Percentiles rank a stretch among this genome's conserved stretches.
Evolutionary conservation across 2,329 filamentous ascomycete species (phyloP).

Genomic region (Phaeosphaeriaceae sp.): DNA sequence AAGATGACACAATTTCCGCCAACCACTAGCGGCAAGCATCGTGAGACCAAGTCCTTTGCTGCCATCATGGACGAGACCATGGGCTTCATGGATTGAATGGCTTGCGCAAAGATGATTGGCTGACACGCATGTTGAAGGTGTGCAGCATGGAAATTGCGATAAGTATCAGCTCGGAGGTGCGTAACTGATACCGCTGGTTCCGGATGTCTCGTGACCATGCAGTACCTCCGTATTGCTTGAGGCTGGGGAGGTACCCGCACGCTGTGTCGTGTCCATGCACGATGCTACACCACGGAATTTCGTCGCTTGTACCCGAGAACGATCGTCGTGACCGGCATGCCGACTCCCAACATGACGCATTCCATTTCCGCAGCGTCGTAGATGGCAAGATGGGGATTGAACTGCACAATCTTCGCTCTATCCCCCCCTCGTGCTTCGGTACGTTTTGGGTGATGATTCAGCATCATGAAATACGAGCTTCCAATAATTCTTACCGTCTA

Average conservation of each 20-base stretch:
- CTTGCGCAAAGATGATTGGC: not conserved
- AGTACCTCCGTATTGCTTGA: not conserved
- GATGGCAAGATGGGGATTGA: not conserved
- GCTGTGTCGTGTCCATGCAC: not conserved
- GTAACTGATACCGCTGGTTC: not conserved
- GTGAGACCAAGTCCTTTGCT: constrained; percentile 44
- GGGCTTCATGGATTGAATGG: constrained; percentile 40
- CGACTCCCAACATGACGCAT: not conserved
- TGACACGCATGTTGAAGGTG: not conserved
- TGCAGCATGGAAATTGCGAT: not conserved
- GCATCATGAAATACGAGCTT: not conserved
- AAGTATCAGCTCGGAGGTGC: not conserved
- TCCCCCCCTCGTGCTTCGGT: not conserved
- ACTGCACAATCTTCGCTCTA: not conserved
- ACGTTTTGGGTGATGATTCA: not conserved
- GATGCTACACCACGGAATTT: not conserved
- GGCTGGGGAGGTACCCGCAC: not conserved
- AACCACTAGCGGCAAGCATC: constrained; percentile 42
- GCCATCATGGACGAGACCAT: constrained; percentile 47
- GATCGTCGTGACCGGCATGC: not conserved
- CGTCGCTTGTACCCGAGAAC: not conserved
- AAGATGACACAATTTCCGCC: constrained; percentile 45
- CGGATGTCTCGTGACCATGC: not conserved
- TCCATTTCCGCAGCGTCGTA: not conserved
- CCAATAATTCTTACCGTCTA: not conserved